Conservation (phyloP, 257 asterid species). For the Penstemon eatonii region DNA sequence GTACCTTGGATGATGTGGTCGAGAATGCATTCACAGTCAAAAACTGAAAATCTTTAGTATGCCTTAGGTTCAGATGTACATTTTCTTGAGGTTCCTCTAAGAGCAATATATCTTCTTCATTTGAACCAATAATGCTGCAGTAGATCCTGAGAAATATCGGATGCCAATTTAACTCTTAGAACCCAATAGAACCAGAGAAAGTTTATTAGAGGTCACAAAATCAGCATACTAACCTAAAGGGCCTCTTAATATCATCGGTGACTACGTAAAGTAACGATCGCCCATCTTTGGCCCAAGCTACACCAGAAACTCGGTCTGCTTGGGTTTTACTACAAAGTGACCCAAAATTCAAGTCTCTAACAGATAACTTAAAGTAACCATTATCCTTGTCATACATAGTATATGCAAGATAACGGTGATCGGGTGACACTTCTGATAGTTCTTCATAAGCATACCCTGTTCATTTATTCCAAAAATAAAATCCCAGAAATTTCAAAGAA, state of each 20-base stretch:
- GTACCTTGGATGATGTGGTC: conserved; percentile 80
- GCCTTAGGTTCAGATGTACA: conserved; percentile 59
- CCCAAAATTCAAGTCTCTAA: conserved; percentile 83
- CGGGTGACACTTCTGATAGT: conserved; percentile 91
- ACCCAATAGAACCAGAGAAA: conserved; percentile 23
- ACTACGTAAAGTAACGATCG: conserved; percentile 75
- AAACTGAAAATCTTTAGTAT: conserved; percentile 77
- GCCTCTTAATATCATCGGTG: conserved; percentile 79
- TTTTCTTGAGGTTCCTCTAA: conserved; percentile 74
- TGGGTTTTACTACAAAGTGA: conserved; percentile 73
- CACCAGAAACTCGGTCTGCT: conserved; percentile 73
- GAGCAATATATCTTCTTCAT: conserved; percentile 65
- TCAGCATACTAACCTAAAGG: conserved; percentile 63
- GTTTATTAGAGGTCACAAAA: neutral
- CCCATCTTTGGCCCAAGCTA: conserved; percentile 96
- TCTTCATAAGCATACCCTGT: conserved; percentile 89
- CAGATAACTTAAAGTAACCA: conserved; percentile 68
- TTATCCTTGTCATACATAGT: conserved; percentile 93
- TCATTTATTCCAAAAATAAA: conserved; percentile 8
- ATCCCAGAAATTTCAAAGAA: conserved; percentile 11
- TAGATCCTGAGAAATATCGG: conserved; percentile 58
- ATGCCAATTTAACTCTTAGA: conserved; percentile 22
- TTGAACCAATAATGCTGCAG: conserved; percentile 74
- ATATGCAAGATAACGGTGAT: conserved; percentile 90
- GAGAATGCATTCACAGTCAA: conserved; percentile 68